These are phyloP conservation scores for Aristolochia contorta DNA, from an alignment of 164 flowering plant genomes.

Conservation along the genomic window DNA sequence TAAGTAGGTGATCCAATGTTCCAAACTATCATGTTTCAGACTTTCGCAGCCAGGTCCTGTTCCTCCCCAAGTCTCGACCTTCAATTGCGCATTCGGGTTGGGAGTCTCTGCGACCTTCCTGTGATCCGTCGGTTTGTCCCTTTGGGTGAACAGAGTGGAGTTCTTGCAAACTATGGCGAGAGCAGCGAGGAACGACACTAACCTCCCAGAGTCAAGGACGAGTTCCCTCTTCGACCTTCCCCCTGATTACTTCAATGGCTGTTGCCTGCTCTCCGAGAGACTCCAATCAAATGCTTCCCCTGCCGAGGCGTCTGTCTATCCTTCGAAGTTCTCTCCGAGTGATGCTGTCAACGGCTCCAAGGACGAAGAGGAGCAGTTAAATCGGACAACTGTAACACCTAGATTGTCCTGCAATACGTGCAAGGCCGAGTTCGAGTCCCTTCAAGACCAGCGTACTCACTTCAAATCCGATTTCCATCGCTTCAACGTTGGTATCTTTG, in stretches of 20 bases:
- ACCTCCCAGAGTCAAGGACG: conserved; percentile 21
- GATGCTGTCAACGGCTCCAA: not conserved
- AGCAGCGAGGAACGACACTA: not conserved
- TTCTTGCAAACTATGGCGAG: not conserved
- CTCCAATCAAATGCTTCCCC: conserved; percentile 2
- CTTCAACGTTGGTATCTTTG: conserved; percentile 44
- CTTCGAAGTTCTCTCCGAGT: conserved; percentile 2
- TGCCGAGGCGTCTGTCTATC: not conserved
- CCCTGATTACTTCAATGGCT: conserved; percentile 46
- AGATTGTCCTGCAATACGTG: conserved; percentile 84
- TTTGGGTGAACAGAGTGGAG: not conserved
- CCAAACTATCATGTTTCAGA: too few species aligned
- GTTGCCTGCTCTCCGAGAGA: conserved; percentile 30
- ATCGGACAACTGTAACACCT: conserved; percentile 8
- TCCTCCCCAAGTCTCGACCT: too few species aligned
- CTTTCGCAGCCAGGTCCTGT: too few species aligned
- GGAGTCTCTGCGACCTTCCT: too few species aligned
- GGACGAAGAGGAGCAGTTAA: conserved; percentile 1
- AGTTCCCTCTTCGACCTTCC: conserved; percentile 64
- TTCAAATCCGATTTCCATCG: conserved; percentile 90
- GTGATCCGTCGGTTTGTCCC: not conserved
- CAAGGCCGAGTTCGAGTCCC: conserved; percentile 72
- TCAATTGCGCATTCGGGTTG: too few species aligned
- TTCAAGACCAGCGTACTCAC: conserved; percentile 80
- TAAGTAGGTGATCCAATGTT: too few species aligned